Base-by-base conservation (phyloP, 805 yeast species). In the Metschnikowia lochheadii region DNA sequence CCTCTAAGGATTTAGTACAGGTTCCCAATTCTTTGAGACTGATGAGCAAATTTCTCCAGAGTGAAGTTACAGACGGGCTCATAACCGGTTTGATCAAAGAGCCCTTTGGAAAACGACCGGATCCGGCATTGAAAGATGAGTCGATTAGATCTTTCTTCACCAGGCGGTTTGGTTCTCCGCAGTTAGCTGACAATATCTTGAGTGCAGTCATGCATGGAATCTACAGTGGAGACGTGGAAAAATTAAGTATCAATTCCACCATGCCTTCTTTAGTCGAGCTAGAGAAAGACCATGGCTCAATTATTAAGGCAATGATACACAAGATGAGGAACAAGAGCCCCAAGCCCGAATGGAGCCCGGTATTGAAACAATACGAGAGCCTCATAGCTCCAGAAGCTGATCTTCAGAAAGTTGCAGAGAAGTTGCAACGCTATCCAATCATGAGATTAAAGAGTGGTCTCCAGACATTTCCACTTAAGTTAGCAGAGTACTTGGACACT, bases 171-270 rank as follows among this genome's bases (percentile, higher is more conserved):
- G 91, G 91, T 2, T 61, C 56, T 8, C 71, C 73, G 7, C 48
- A 71, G 2, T 66, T 85, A 5, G 71, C 78, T 3, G 70, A 69
- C 50, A 83, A 87, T 46, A 67, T 92, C 13, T 68, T 87, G 18
- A 87, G 96, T 66, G 98, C 96, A 0, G 69, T 90, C 3, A 73
- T 86, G 63, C 89, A 90, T 61, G 99, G 99, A 0, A 83, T 94
- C 1, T 92, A 90, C 65, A 94, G 89, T n/a, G 77, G 77, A 1
- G 96, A 91, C 65, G 75, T 82, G 1, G 60, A 75, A 5, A 71
- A 79, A 49, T 66, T 92, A 44, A 87, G 96, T 70, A 82, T 85
- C 0, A 68, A 78, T 18, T 74, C 86, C 3, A 74, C 88, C 0
- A 63, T 88, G 54, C 82, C 84, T 3, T 59, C 66, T 8, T 59